Conservation (phyloP, 1,284 basidiomycete species). For the Erythrobasidium hasegawianum region DNA sequence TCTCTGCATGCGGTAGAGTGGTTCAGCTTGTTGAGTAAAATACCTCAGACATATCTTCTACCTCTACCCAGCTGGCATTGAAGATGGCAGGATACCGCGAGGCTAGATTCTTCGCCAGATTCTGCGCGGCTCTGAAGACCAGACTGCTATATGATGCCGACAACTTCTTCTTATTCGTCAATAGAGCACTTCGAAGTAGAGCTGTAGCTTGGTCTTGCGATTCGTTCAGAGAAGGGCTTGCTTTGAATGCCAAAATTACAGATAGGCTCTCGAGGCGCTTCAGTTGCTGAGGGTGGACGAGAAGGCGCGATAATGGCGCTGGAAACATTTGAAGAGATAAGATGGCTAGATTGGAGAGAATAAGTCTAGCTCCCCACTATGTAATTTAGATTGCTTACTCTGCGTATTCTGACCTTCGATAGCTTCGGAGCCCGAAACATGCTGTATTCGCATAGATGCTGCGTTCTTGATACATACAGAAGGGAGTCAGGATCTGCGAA, state of each 20-base stretch:
- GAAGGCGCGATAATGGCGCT: not conserved
- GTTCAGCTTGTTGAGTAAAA: too few species aligned
- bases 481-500: not conserved
- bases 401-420: too few species aligned
- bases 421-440: not conserved
- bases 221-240: not conserved
- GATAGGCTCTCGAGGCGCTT: not conserved
- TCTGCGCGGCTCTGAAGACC: constrained; percentile 9
- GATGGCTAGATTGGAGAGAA: not conserved
- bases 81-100: constrained; percentile 15
- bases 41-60: not conserved
- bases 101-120: not conserved
- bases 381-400: too few species aligned
- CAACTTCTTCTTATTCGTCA: not conserved
- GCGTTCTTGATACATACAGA: not conserved
- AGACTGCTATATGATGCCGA: not conserved
- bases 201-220: not conserved
- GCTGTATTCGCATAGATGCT: not conserved
- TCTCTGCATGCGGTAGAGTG: too few species aligned
- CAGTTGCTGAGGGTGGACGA: not conserved
- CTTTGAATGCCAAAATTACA: not conserved
- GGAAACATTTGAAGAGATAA: not conserved
- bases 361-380: too few species aligned
- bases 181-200: not conserved
- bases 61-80: constrained; percentile 3